Evolutionary conservation across 192 early-diverging fungal species (phyloP), one percentile per base, ranked within the genome.

Genomic region (Podila horticola): DNA sequence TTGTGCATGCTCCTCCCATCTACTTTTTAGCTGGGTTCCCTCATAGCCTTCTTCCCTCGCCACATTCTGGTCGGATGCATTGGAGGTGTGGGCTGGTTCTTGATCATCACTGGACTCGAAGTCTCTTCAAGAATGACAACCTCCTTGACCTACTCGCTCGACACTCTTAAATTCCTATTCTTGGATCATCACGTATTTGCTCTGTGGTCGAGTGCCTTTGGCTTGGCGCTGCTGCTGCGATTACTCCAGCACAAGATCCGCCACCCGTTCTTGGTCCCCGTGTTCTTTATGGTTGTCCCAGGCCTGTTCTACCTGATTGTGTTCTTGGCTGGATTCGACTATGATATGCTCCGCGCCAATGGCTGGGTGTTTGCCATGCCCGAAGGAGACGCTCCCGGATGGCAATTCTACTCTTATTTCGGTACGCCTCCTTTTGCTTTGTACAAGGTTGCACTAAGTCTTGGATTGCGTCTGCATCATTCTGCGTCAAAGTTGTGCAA

Each of bases 51-150:
- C 74, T 96, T 96, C 63, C 95, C 95, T 26, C 83, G 97, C 13
- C 98, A 98, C 70, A 97, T 98, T 71, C 87, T 98, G 6, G 95
- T 98, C 24, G 97, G 96, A 26, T 98, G 95, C 81, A 98, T 98
- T 73, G 97, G 92, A 64, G 96, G 96, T 48, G 96, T 98, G 22
- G 96, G 96, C 31, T 95, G 95, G 90, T 99, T 99, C 79, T 75
- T 99, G 69, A 65, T 99, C 10, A 87, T 93, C 51, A 99, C 98
- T 0, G 98, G 91, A 22, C 84, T 99, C 26, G 98, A 99, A 83
- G 93, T 98, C 87, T 73, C 77, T 6, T 72, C 77, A n/a, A 68
- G 77, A 45, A 81, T 81, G 77, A 73, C 77, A 19, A 64, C 36
- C 1, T 71, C 72, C 61, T 61, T 81, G 52, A 86, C 79, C 5